Evolutionary conservation across 306 rosid genomes (phyloP).

Genomic region (Spatholobus suberectus): DNA sequence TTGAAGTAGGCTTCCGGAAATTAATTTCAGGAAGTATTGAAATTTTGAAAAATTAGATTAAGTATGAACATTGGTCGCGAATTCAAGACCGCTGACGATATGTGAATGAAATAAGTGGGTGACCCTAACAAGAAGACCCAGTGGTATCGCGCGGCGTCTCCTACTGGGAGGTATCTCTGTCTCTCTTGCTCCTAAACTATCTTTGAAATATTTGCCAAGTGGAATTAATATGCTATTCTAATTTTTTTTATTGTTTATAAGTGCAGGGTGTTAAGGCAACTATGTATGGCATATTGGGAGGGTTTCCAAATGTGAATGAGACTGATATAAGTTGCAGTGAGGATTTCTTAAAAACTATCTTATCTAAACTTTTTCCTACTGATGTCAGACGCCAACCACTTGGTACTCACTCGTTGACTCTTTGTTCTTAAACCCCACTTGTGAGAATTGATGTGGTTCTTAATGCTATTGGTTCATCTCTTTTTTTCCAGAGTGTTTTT

Average conservation of each 20-base stretch:
- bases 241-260: conserved; percentile 10
- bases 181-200: no score
- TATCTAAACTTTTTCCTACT: conserved; percentile 65
- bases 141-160: conserved; percentile 88
- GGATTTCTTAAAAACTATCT: conserved; percentile 68
- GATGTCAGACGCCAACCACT: conserved; percentile 58
- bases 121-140: conserved; percentile 66
- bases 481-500: no score
- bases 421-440: no score
- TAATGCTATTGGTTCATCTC: no score
- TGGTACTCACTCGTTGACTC: conserved; percentile 66
- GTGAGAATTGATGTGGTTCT: no score
- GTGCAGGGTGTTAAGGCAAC: conserved; percentile 83
- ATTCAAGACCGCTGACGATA: conserved; percentile 73
- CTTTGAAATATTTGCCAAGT: no score
- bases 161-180: conserved; percentile 75
- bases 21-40: no score
- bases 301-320: conserved; percentile 70
- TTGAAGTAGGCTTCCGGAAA: no score
- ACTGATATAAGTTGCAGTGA: conserved; percentile 78
- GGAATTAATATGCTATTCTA: background rate
- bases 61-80: no score
- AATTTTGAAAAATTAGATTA: no score
- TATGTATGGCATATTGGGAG: conserved; percentile 90
- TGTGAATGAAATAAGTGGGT: conserved; percentile 92